A percentile compares a stretch with the other conserved stretches of the same genome.
Evolutionary conservation across 2,329 filamentous ascomycete species (phyloP).

Genomic region (Penicillium sp.): DNA sequence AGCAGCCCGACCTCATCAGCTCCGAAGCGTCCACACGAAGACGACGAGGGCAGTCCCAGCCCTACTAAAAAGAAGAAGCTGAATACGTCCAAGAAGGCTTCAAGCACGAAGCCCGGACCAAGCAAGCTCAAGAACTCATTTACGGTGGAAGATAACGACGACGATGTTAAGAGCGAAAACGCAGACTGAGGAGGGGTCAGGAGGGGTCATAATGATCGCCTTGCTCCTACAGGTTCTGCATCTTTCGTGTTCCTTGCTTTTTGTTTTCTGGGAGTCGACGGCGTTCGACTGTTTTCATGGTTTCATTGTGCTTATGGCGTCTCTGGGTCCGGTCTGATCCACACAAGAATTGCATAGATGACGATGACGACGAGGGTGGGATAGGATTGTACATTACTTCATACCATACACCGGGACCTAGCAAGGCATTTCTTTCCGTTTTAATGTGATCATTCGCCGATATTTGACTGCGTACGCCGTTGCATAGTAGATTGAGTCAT

Average conservation of each 20-base stretch:
- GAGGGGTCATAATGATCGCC: neutral
- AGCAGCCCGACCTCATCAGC: constrained; percentile 37
- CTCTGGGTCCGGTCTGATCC: constrained; percentile 20
- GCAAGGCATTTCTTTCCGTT: constrained; percentile 4
- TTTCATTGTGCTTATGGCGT: constrained; percentile 23
- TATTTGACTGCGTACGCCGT: neutral
- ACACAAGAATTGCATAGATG: constrained; percentile 30
- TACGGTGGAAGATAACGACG: constrained; percentile 37
- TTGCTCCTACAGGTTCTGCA: constrained; percentile 2
- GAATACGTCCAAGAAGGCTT: constrained; percentile 40
- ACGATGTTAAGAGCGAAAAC: constrained; percentile 41
- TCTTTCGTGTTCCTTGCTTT: constrained; percentile 15
- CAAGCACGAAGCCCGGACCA: constrained; percentile 40
- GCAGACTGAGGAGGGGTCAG: constrained; percentile 24
- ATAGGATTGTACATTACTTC: constrained; percentile 31
- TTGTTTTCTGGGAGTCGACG: neutral
- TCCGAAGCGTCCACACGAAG: constrained; percentile 42
- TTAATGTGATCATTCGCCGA: constrained; percentile 1
- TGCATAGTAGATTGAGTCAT: neutral
- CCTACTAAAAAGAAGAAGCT: constrained; percentile 55
- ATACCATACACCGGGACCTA: constrained; percentile 21
- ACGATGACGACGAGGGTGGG: constrained; percentile 25
- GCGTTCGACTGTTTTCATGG: constrained; percentile 15
- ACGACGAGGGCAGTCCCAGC: constrained; percentile 46
- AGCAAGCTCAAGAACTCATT: constrained; percentile 48